Base-by-base conservation (phyloP, 2,329 filamentous ascomycete species). In the Cercospora janseana region DNA sequence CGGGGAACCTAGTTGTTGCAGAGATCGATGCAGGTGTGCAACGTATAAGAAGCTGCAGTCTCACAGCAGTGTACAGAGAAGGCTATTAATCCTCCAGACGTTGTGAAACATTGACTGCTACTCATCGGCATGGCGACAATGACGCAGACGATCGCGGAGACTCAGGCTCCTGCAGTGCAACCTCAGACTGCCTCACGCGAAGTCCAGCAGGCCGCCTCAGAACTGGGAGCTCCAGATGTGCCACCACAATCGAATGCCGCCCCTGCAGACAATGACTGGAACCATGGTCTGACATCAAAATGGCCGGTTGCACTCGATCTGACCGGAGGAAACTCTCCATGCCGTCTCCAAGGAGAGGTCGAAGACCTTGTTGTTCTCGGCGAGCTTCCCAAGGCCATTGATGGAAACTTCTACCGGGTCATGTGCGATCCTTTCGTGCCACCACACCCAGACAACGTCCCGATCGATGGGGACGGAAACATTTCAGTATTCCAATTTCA, bases 391-490 rank as follows among this genome's bases (percentile, higher is more conserved):
- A 45, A 52, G 10, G 57, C 59, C 23, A 65, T 69, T 21, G 57
- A 65, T 16, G 67, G 67, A 4, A 67, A 62, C 2, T 69, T 67
- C 43, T 69, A 68, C 41, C 72, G 77, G 3, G 68, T 79, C n/a
- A 77, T 79, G 66, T 74, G 75, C 13, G 77, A 79, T 59, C 74
- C 72, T 74, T 57, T 71, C 72, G 20, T 81, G 76, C 60, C 78
- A 76, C n/a, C 79, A 75, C 1, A 59, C 75, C 55, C 77, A 79
- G 60, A 75, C 77, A 78, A 82, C 52, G 74, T 73, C 12, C 72
- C 72, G 42, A 70, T 74, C 62, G 72, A 73, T 45, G 72, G 72
- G 20, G 72, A 75, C 46, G 72, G 72, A 1, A 69, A 66, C 13
- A 68, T 74, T 4, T 71, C 69, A 2, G 71, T 70, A 0, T 70